Percentiles rank a stretch among this genome's conserved stretches.
These are phyloP conservation scores for Plicaturopsis crispa DNA, from an alignment of 768 basidiomycete species.

Conservation along the genomic window DNA sequence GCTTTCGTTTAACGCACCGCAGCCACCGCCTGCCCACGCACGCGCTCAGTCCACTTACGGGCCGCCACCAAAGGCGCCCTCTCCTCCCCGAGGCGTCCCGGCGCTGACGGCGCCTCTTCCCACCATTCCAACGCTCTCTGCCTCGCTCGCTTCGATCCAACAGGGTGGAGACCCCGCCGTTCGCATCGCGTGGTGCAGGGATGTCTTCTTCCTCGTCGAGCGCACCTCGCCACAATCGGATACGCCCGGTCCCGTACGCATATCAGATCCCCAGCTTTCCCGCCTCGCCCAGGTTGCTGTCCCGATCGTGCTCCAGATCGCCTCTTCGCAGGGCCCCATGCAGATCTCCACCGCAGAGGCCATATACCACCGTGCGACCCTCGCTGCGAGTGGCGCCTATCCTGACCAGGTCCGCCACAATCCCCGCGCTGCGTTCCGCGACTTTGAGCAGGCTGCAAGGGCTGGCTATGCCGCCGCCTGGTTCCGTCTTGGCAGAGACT, in stretches of 20 bases:
- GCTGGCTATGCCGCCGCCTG: slow-evolving; percentile 76
- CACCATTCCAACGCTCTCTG: slow-evolving; percentile 48
- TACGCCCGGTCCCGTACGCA: slow-evolving; percentile 42
- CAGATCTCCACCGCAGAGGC: slow-evolving; percentile 57
- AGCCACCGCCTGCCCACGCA: slow-evolving; percentile 4
- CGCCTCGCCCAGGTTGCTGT: slow-evolving; percentile 60
- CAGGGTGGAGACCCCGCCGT: slow-evolving; percentile 47
- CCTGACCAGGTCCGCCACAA: slow-evolving; percentile 59
- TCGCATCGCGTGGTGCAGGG: slow-evolving; percentile 73
- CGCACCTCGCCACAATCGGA: slow-evolving; percentile 33
- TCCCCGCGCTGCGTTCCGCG: slow-evolving; percentile 77
- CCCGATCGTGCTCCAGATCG: slow-evolving; percentile 52
- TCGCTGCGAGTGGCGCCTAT: slow-evolving; percentile 67
- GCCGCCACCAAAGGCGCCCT: slow-evolving; percentile 13
- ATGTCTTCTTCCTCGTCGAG: slow-evolving; percentile 77
- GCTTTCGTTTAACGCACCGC: slow-evolving; percentile 1
- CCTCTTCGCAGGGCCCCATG: slow-evolving; percentile 21
- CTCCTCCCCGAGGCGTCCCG: slow-evolving; percentile 24
- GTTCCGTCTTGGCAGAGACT: slow-evolving; percentile 89
- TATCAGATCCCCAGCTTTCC: slow-evolving; percentile 52
- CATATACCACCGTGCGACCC: slow-evolving; percentile 64
- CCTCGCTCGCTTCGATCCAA: slow-evolving; percentile 44
- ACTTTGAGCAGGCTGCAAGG: slow-evolving; percentile 80
- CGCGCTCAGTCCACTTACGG: slow-evolving; percentile 4
- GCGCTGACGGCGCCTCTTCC: slow-evolving; percentile 66